Evolutionary conservation across 371 early-diverging fungal genomes (phyloP).

Genomic region (Massospora cicadina): DNA sequence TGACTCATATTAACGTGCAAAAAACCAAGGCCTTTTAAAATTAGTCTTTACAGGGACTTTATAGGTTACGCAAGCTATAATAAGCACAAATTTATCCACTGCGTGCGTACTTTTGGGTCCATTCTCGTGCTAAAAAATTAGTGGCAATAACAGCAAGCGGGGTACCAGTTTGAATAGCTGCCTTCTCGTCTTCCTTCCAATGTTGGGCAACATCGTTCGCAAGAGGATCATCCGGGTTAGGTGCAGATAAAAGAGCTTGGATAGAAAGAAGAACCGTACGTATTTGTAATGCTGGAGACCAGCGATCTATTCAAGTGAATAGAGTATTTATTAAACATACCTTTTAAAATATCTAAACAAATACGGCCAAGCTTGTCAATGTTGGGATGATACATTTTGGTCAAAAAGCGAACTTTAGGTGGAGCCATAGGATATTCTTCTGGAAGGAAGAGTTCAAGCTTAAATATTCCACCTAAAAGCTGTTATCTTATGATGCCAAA

Average conservation of each 20-base stretch:
- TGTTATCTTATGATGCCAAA: too few species aligned
- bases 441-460: constrained; percentile 87
- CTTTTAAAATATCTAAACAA: constrained; percentile 97
- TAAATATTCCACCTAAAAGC: constrained; percentile 90
- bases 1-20: too few species aligned
- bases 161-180: constrained; percentile 83
- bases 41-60: too few species aligned
- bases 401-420: constrained; percentile 95
- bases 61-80: too few species aligned
- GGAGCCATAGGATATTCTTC: constrained; percentile 98
- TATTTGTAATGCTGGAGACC: constrained; percentile 97
- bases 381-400: constrained; percentile 99
- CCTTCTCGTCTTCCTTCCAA: constrained; percentile 91
- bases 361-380: constrained; percentile 98
- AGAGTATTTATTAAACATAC: constrained; percentile 30
- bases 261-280: constrained; percentile 94
- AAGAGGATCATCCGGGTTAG: constrained; percentile 95
- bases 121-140: too few species aligned
- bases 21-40: too few species aligned
- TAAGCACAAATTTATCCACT: too few species aligned
- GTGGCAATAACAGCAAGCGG: too few species aligned
- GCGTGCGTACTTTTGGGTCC: too few species aligned
- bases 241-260: constrained; percentile 97
- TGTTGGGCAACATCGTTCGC: constrained; percentile 98
- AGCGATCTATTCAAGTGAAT: constrained; percentile 67